Evolutionary conservation across 495 filamentous ascomycete genomes (phyloP).

Genomic region (Symbiotaphrina buchneri): DNA sequence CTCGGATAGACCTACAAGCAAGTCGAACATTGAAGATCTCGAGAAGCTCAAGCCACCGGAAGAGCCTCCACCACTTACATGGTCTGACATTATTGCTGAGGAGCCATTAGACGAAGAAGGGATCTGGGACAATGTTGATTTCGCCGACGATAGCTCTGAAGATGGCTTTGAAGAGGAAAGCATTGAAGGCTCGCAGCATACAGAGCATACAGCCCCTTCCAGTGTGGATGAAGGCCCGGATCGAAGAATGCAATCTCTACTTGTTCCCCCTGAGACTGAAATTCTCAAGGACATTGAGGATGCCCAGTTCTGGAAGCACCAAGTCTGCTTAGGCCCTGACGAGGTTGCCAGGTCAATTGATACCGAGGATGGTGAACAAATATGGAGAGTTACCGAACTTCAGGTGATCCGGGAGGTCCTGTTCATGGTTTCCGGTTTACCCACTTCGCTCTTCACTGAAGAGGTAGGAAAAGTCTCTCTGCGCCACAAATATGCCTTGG

Average conservation of each 20-base stretch:
- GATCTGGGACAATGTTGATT: slow-evolving; percentile 64
- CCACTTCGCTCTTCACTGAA: slow-evolving; percentile 44
- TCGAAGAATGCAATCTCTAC: slow-evolving; percentile 13
- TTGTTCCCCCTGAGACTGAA: slow-evolving; percentile 16
- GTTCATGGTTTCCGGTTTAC: slow-evolving; percentile 65
- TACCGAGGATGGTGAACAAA: slow-evolving; percentile 8
- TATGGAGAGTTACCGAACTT: slow-evolving; percentile 36
- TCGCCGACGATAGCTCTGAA: slow-evolving; percentile 34
- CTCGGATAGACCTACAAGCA: slow-evolving; percentile 55
- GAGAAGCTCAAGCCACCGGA: slow-evolving; percentile 22
- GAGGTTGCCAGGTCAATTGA: slow-evolving; percentile 2
- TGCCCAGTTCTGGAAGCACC: slow-evolving; percentile 42
- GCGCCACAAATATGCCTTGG: slow-evolving; percentile 16
- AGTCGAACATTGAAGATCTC: slow-evolving; percentile 40
- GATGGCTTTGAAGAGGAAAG: slow-evolving; percentile 14
- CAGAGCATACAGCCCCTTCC: slow-evolving; percentile 6
- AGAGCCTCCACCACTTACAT: slow-evolving; percentile 28
- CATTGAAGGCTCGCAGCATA: slow-evolving; percentile 7
- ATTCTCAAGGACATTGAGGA: slow-evolving; percentile 24
- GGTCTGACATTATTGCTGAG: slow-evolving; percentile 51
- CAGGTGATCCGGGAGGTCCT: slow-evolving; percentile 57
- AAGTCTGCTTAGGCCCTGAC: not conserved
- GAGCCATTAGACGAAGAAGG: slow-evolving; percentile 49
- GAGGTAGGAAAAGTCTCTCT: slow-evolving; percentile 20
- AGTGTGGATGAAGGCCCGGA: slow-evolving; percentile 7